phyloP scores from a whole-genome alignment of 805 yeast species.

The Lipomyces sp. region DNA sequence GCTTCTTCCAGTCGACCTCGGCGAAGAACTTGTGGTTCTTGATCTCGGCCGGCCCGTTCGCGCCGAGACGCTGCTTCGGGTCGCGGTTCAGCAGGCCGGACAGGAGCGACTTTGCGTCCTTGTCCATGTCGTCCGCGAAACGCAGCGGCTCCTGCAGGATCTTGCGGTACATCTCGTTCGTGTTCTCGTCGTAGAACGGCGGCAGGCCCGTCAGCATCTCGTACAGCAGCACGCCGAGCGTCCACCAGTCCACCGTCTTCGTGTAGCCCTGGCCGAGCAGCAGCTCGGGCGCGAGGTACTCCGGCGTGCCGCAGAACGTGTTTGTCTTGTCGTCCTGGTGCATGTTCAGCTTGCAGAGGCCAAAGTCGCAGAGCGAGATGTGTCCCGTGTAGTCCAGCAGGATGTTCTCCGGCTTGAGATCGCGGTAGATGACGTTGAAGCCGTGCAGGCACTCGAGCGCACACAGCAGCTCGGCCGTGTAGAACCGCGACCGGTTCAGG shows the following conservation, averaged over 20 bases:
- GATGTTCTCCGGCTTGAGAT: conserved; percentile 93
- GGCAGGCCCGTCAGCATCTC: conserved; percentile 98
- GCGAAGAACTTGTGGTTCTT: conserved; percentile 76
- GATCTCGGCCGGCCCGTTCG: conserved; percentile 78
- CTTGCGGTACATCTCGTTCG: conserved; percentile 88
- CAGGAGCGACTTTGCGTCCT: conserved; percentile 78
- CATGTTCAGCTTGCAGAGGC: conserved; percentile 94
- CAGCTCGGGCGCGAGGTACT: conserved; percentile 93
- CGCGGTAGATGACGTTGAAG: conserved; percentile 90
- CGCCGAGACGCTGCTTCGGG: conserved; percentile 73
- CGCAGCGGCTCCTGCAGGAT: conserved; percentile 83
- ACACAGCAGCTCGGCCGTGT: conserved; percentile 88
- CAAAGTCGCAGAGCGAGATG: conserved; percentile 96
- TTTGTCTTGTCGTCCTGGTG: conserved; percentile 49
- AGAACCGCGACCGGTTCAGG: conserved; percentile 83
- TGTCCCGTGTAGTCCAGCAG: conserved; percentile 94
- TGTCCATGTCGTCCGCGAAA: conserved; percentile 84
- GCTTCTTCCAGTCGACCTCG: conserved; percentile 84
- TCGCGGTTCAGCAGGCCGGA: conserved; percentile 76
- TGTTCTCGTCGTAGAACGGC: conserved; percentile 94
- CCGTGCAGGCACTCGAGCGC: conserved; percentile 91
- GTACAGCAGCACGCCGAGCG: conserved; percentile 85
- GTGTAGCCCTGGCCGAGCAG: conserved; percentile 91
- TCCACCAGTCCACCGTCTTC: conserved; percentile 98
- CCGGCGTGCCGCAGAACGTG: conserved; percentile 98